Evolutionary conservation across 352 stramenopile genomes (phyloP), one percentile per base, ranked within the genome.

Genomic region (Phytophthora quininea): DNA sequence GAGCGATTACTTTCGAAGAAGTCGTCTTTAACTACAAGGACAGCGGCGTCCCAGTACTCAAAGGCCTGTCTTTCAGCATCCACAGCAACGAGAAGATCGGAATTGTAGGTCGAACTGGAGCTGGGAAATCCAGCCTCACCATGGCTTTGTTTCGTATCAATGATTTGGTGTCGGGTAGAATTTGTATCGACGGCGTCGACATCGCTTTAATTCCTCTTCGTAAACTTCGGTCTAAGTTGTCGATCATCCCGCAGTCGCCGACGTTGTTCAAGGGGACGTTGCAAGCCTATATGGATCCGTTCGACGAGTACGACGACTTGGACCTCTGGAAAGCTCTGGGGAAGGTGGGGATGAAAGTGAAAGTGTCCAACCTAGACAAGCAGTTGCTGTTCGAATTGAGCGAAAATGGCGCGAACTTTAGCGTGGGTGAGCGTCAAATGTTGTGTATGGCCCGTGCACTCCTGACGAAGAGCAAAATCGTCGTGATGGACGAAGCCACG

Each of bases 401-500:
- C 38, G 91, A 98, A 59, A 89, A 88, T 15, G 96, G 61, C 24
- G 61, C 61, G 24, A 70, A 65, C 50, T 69, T 69, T 31, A 69
- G 54, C 31, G 63, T 66, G 95, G 97, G 97, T 5, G 89, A 99
- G 71, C 71, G 94, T 2, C 95, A 98, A 69, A 66, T 99, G 15
- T 64, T 99, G 11, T 97, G 92, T 57, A 83, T 99, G 57, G 97
- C 87, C 42, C 73, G 95, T 37, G 95, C 94, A 3, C 69, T 98
- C 42, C 65, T 99, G 8, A 76, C 78, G 2, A 80, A 94, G 33
- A 89, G 85, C 11, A 52, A 61, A 14, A 95, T 98, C 47, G 69
- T 99, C 19, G 67, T 99, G 5, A 95, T 98, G 77, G 97, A 99
- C 60, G 96, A 99, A 77, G 95, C 94, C 3, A 98, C 94, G 1